Conservation (phyloP, 2,329 filamentous ascomycete species). For the Lithohypha guttulata region DNA sequence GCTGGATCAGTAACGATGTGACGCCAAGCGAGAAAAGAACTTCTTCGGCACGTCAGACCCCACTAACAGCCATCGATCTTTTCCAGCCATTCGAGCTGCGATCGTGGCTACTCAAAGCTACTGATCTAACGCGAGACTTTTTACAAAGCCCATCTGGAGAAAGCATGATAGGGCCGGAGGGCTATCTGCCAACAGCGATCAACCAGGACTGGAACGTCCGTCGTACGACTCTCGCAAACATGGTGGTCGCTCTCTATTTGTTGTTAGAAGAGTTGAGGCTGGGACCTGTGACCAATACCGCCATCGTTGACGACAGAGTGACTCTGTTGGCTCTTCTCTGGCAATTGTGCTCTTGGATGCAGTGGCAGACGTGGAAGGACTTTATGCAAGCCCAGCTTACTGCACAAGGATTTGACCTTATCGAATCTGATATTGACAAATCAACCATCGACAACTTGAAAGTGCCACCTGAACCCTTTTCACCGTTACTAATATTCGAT, state of each 20-base stretch:
- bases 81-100: slow-evolving; percentile 11
- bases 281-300: slow-evolving; percentile 46
- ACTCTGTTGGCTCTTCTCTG: slow-evolving; percentile 63
- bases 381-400: slow-evolving; percentile 45
- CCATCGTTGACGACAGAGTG: slow-evolving; percentile 32
- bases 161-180: slow-evolving; percentile 42
- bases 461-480: slow-evolving; percentile 40
- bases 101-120: slow-evolving; percentile 35
- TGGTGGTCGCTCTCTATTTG: slow-evolving; percentile 68
- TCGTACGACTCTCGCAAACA: slow-evolving; percentile 54
- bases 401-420: slow-evolving; percentile 47
- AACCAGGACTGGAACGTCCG: slow-evolving; percentile 46
- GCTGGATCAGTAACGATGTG: slow-evolving; percentile 50
- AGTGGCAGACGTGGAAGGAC: slow-evolving; percentile 55
- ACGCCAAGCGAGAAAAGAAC: background rate
- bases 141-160: slow-evolving; percentile 49
- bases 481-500: slow-evolving; percentile 49
- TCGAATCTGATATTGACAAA: slow-evolving; percentile 47
- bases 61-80: background rate
- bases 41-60: background rate
- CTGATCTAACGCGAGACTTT: slow-evolving; percentile 55
- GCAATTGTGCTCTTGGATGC: slow-evolving; percentile 73
- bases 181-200: slow-evolving; percentile 55
- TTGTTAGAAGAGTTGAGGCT: slow-evolving; percentile 85
- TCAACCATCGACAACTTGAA: slow-evolving; percentile 34